Conservation (phyloP, 148 eudicot genomes). For the Simmondsia chinensis region DNA sequence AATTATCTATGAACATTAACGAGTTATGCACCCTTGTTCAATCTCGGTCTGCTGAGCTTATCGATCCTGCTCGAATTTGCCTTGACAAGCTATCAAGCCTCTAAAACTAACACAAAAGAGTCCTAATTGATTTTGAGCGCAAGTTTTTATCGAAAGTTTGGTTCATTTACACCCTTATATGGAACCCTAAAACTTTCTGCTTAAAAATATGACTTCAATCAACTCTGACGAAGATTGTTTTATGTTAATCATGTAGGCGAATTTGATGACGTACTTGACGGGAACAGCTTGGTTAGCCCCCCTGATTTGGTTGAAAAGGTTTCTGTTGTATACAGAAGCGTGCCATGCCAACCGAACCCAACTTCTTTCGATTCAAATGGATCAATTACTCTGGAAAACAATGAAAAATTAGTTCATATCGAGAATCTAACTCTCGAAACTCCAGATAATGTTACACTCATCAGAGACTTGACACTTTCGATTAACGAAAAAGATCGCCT, state of each 20-base stretch:
- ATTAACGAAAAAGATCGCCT: slow-evolving; percentile 69
- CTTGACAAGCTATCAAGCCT: no score
- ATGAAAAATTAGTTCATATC: slow-evolving; percentile 41
- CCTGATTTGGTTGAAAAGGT: slow-evolving; percentile 38
- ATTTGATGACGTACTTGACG: slow-evolving; percentile 90
- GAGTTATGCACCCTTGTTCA: no score
- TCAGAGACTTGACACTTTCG: slow-evolving; percentile 58
- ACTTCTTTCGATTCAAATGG: slow-evolving; percentile 40
- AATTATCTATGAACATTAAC: no score
- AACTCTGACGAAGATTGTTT: no score
- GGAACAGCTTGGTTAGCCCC: slow-evolving; percentile 29
- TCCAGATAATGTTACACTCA: slow-evolving; percentile 57
- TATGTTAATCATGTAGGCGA: slow-evolving; percentile 49
- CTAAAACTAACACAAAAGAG: no score
- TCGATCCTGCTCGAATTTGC: no score
- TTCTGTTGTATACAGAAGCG: slow-evolving; percentile 31
- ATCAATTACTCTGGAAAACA: slow-evolving; percentile 16
- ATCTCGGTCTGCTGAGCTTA: no score
- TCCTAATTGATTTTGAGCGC: no score
- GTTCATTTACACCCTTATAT: no score
- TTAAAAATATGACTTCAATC: no score
- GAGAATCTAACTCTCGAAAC: slow-evolving; percentile 72
- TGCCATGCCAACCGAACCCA: slow-evolving; percentile 8
- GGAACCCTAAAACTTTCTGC: no score
- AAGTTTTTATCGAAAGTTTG: no score